These are phyloP conservation scores for Ligustrum vulgare DNA, from an alignment of 257 asterid species.

Conservation along the genomic window DNA sequence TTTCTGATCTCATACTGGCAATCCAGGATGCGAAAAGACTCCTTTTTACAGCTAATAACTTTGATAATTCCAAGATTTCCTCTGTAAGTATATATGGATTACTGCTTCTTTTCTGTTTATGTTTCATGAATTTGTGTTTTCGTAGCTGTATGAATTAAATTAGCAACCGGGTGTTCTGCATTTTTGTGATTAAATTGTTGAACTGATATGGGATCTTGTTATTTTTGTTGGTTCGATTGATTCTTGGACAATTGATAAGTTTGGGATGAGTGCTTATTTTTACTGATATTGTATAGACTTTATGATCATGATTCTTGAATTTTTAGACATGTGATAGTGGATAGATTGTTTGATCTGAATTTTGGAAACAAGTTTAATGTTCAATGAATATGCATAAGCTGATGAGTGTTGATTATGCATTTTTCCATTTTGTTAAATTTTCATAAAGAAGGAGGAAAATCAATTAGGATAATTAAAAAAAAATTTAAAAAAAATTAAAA, in stretches of 20 bases:
- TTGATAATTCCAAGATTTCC: constrained; percentile 36
- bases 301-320: constrained; percentile 1
- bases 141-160: neutral
- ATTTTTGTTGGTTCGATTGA: constrained; percentile 12
- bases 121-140: neutral
- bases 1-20: constrained; percentile 59
- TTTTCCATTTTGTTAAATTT: neutral
- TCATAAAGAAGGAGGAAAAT: no score
- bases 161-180: neutral
- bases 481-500: no score
- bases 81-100: constrained; percentile 35
- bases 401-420: neutral
- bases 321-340: neutral
- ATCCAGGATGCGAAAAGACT: constrained; percentile 54
- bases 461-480: no score
- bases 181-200: constrained; percentile 6
- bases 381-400: neutral
- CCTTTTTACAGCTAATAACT: constrained; percentile 47
- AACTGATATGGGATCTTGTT: constrained; percentile 18
- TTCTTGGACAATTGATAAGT: constrained; percentile 8
- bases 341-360: no score
- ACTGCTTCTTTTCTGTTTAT: neutral
- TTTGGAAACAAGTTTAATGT: neutral
- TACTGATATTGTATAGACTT: neutral
- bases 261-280: neutral